Base-by-base conservation (phyloP, 2,329 filamentous ascomycete genomes). In the Purpureocillium lavendulum region DNA sequence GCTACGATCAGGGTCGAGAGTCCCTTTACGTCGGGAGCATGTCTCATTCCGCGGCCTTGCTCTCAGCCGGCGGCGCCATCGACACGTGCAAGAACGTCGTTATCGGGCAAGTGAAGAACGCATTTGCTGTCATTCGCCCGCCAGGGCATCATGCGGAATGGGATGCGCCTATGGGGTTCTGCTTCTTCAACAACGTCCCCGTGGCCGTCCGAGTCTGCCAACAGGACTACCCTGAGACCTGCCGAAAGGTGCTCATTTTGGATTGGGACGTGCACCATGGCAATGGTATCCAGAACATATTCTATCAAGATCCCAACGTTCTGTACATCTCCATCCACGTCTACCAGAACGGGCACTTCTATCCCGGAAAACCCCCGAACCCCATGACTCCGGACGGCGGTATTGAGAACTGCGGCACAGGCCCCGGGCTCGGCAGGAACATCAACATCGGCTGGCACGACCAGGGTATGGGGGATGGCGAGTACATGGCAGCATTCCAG, bases 401-500 rank as follows among this genome's bases (percentile, higher is more conserved):
- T 17, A 65, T 79, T 28, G 71, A 77, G 47, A 75, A 79, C 41
- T 75, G 75, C 43, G 78, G 78, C 18, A 61, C 63, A 2, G 74
- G 70, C 1, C 50, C 58, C 0, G 78, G 77, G 1, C 55, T 75
- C 5, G 78, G 78, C 4, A 77, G 69, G 51, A 82, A 82, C 55
- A 66, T 82, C 58, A 82, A 82, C 51, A 82, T 82, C 34, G 75
- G 73, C 24, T 82, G 78, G 79, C 70, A 77, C 40, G 70, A 75
- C 34, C 78, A 82, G 49, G 78, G 82, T 1, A 96, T 98, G 87
- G 88, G 88, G 1, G 92, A 98, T 59, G 89, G 87, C 4, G 92
- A 98, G 59, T 98, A 98, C 60, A 79, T 98, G 65, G 90, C 87
- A 36, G 92, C 92, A 2, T 98, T 98, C 52, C 89, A 98, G 52